phyloP scores from a whole-genome alignment of 1,139 yeast species.

The Meyerozyma smithsonii region DNA sequence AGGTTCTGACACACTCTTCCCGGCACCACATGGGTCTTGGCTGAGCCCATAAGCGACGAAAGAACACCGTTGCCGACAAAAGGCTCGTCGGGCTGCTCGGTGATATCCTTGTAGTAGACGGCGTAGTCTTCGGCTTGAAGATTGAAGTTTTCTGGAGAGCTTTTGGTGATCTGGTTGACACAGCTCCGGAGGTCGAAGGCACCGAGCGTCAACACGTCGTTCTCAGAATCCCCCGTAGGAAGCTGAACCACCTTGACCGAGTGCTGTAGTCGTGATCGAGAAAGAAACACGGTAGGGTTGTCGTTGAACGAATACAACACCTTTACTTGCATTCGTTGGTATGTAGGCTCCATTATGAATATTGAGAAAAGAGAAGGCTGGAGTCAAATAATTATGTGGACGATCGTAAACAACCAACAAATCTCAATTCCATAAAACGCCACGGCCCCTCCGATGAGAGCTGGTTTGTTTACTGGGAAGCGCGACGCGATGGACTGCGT shows the following conservation, averaged over 20 bases:
- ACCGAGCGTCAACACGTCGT: constrained; percentile 43
- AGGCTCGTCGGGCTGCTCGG: constrained; percentile 72
- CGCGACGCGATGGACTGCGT: constrained; percentile 3
- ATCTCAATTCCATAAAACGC: constrained; percentile 1
- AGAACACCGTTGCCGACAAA: constrained; percentile 68
- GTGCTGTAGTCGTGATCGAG: constrained; percentile 44
- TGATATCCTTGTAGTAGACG: constrained; percentile 65
- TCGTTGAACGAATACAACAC: constrained; percentile 59
- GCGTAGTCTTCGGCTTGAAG: constrained; percentile 54
- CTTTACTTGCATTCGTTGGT: constrained; percentile 47
- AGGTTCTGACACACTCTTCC: constrained; percentile 72
- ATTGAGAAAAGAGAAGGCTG: not conserved
- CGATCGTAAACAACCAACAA: not conserved
- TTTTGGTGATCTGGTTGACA: constrained; percentile 42
- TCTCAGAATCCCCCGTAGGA: constrained; percentile 28
- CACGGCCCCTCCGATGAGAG: not conserved
- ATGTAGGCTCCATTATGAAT: constrained; percentile 12
- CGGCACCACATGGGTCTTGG: constrained; percentile 43
- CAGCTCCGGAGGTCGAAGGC: constrained; percentile 53
- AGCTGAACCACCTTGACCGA: constrained; percentile 46
- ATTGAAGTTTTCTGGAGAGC: constrained; percentile 57
- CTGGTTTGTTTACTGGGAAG: constrained; percentile 1
- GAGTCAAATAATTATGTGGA: not conserved
- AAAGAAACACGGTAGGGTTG: constrained; percentile 52
- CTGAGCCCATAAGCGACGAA: constrained; percentile 34